Evolutionary conservation across 1,284 basidiomycete genomes (phyloP).

Genomic region (Lignosus rhinocerotis): DNA sequence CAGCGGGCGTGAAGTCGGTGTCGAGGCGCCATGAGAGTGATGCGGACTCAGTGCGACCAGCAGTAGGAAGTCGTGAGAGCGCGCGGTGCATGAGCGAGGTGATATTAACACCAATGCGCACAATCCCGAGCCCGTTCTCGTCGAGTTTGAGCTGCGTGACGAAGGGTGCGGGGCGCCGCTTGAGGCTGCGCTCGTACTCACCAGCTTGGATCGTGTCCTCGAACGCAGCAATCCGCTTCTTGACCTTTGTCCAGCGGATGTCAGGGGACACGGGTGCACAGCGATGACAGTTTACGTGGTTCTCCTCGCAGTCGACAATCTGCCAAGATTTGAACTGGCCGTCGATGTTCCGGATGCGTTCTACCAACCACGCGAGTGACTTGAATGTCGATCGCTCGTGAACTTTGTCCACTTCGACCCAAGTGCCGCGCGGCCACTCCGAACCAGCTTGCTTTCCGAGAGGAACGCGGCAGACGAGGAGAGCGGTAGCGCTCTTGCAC

Average conservation of each 20-base stretch:
- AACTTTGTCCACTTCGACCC: conserved; percentile 83
- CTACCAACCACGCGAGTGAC: conserved; percentile 83
- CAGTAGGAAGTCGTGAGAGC: conserved; percentile 73
- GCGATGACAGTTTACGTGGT: conserved; percentile 57
- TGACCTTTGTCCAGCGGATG: conserved; percentile 69
- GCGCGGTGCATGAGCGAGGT: conserved; percentile 89
- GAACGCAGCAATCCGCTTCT: conserved; percentile 63
- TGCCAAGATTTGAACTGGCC: conserved; percentile 66
- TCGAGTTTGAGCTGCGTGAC: conserved; percentile 85
- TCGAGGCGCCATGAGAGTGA: conserved; percentile 80
- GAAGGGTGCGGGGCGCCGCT: conserved; percentile 85
- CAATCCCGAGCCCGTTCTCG: conserved; percentile 60
- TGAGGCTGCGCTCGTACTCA: conserved; percentile 84
- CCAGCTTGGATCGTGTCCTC: conserved; percentile 87
- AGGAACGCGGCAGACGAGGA: conserved; percentile 77
- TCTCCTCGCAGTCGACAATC: conserved; percentile 40
- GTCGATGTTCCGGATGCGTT: conserved; percentile 76
- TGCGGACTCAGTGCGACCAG: conserved; percentile 50
- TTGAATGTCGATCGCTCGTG: conserved; percentile 84
- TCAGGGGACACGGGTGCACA: conserved; percentile 82
- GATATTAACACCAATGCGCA: conserved; percentile 88
- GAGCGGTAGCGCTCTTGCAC: conserved; percentile 73
- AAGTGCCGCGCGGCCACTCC: conserved; percentile 76
- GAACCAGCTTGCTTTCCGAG: conserved; percentile 65
- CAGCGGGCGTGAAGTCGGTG: conserved; percentile 71